phyloP scores from a whole-genome alignment of 2,329 filamentous ascomycete genomes.

The Fusarium sambucinum region DNA sequence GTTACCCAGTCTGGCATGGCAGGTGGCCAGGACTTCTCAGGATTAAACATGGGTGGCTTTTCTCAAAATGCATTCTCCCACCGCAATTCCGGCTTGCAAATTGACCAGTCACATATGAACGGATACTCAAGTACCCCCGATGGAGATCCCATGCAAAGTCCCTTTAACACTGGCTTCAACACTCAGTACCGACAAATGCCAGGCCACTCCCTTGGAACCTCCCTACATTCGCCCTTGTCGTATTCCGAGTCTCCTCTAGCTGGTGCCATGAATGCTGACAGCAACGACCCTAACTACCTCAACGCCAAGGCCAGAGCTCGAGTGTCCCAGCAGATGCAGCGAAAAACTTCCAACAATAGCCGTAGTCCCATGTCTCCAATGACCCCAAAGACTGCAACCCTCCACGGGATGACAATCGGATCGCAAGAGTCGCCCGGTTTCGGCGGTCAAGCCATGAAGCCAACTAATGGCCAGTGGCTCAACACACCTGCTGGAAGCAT shows the following conservation, averaged over 20 bases:
- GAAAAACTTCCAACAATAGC: constrained; percentile 79
- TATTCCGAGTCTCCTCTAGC: constrained; percentile 57
- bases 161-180: constrained; percentile 83
- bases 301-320: constrained; percentile 72
- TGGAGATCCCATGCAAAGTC: constrained; percentile 90
- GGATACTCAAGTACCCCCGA: constrained; percentile 93
- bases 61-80: constrained; percentile 66
- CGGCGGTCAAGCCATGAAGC: constrained; percentile 85
- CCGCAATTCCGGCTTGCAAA: constrained; percentile 60
- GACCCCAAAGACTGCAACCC: constrained; percentile 85
- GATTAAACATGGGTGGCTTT: constrained; percentile 68
- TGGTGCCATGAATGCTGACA: constrained; percentile 63
- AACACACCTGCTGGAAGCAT: constrained; percentile 82
- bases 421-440: constrained; percentile 77
- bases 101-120: constrained; percentile 76
- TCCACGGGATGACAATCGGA: constrained; percentile 77
- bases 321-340: constrained; percentile 73
- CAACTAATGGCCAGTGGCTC: constrained; percentile 89
- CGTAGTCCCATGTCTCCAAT: constrained; percentile 74
- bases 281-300: constrained; percentile 67
- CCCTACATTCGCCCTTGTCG: constrained; percentile 58
- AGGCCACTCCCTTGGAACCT: constrained; percentile 67
- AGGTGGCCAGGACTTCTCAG: constrained; percentile 67
- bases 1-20: constrained; percentile 65
- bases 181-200: constrained; percentile 81